These are phyloP conservation scores for Aspergillus unguis DNA, from an alignment of 2,329 filamentous ascomycete species.

Conservation along the genomic window DNA sequence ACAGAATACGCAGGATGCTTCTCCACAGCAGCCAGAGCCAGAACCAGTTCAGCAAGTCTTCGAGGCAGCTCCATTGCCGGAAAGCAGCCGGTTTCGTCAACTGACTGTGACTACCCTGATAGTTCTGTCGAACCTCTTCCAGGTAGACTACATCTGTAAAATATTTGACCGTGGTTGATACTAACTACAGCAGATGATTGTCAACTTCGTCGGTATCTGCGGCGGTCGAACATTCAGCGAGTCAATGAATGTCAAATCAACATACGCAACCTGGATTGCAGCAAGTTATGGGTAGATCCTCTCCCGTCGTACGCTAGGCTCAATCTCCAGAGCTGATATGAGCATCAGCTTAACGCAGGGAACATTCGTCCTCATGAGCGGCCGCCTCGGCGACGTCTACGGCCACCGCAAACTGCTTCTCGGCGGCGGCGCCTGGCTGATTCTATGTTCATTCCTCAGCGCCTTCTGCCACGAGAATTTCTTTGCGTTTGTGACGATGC, in stretches of 20 bases:
- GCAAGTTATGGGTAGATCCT: slow-evolving; percentile 25
- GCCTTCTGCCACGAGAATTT: slow-evolving; percentile 46
- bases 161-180: neutral
- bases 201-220: slow-evolving; percentile 26
- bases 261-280: slow-evolving; percentile 26
- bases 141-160: slow-evolving; percentile 15
- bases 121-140: slow-evolving; percentile 25
- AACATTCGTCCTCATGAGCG: slow-evolving; percentile 57
- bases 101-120: slow-evolving; percentile 21
- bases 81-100: slow-evolving; percentile 17
- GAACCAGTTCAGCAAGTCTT: slow-evolving; percentile 21
- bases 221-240: slow-evolving; percentile 23
- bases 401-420: slow-evolving; percentile 57
- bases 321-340: neutral
- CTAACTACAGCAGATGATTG: slow-evolving; percentile 23
- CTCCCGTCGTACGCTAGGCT: neutral
- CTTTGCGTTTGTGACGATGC: slow-evolving; percentile 42
- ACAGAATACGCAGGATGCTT: neutral
- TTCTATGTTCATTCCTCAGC: slow-evolving; percentile 51
- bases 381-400: slow-evolving; percentile 56
- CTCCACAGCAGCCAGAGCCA: slow-evolving; percentile 10
- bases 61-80: slow-evolving; percentile 15
- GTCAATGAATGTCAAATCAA: slow-evolving; percentile 17
- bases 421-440: slow-evolving; percentile 54
- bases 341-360: slow-evolving; percentile 48